Percentiles rank a stretch among this genome's conserved stretches.
Conservation (phyloP, 768 basidiomycete genomes). For the Candolleomyces efflorescens region DNA sequence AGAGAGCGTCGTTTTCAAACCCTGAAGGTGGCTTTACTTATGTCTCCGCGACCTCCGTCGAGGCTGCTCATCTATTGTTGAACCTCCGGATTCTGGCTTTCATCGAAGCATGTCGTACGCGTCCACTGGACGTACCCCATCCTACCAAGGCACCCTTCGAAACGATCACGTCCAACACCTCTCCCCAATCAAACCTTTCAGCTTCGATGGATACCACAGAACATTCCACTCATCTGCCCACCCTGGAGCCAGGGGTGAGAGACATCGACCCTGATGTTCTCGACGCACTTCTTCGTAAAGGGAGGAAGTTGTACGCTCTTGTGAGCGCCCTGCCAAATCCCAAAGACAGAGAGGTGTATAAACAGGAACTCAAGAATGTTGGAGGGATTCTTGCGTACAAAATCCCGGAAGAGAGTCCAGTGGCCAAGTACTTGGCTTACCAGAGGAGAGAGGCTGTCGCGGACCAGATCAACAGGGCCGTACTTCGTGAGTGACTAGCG, state of each 20-base stretch:
- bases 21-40: constrained; percentile 11
- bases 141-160: constrained; percentile 11
- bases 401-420: constrained; percentile 70
- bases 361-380: constrained; percentile 69
- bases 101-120: constrained; percentile 77
- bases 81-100: constrained; percentile 88
- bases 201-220: constrained; percentile 6
- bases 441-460: constrained; percentile 78
- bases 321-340: constrained; percentile 52
- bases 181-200: not conserved
- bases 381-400: constrained; percentile 80
- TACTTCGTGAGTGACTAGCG: constrained; percentile 57
- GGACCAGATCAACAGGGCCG: constrained; percentile 84
- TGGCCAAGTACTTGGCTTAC: constrained; percentile 72
- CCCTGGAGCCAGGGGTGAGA: not conserved
- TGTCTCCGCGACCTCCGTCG: constrained; percentile 46
- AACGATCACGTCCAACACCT: constrained; percentile 7
- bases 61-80: constrained; percentile 72
- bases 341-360: constrained; percentile 56
- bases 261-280: constrained; percentile 1
- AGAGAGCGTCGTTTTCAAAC: not conserved
- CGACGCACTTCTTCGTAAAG: constrained; percentile 18
- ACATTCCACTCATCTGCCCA: not conserved
- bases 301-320: constrained; percentile 63
- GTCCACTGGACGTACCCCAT: constrained; percentile 49